These are phyloP conservation scores for Tolypocladium capitatum DNA, from an alignment of 2,329 filamentous ascomycete genomes.

Conservation along the genomic window DNA sequence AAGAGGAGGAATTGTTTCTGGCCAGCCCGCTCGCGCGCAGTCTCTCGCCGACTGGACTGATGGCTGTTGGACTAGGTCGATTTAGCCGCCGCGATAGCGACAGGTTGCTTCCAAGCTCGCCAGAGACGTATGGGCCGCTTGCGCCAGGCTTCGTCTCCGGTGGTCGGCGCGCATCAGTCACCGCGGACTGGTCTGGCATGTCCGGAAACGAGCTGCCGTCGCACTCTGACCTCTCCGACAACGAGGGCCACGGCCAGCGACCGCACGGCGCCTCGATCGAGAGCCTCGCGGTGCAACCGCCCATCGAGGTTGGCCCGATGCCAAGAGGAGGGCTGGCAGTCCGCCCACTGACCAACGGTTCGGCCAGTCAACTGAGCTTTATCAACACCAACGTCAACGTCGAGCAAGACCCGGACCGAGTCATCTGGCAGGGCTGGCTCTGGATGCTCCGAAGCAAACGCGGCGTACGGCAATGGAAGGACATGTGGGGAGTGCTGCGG, in stretches of 20 bases:
- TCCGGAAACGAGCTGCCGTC: constrained; percentile 58
- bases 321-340: constrained; percentile 15
- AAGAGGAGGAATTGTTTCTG: constrained; percentile 71
- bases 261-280: constrained; percentile 39
- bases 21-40: constrained; percentile 48
- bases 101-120: constrained; percentile 42
- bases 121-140: constrained; percentile 35
- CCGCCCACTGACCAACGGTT: constrained; percentile 29
- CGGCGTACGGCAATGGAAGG: constrained; percentile 86
- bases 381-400: constrained; percentile 12
- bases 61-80: constrained; percentile 1
- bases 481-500: constrained; percentile 82
- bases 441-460: constrained; percentile 71
- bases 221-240: constrained; percentile 78
- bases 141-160: constrained; percentile 18
- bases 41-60: constrained; percentile 20
- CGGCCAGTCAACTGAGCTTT: constrained; percentile 50
- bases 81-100: constrained; percentile 23
- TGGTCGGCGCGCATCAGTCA: constrained; percentile 44
- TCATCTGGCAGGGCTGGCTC: constrained; percentile 90
- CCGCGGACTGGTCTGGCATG: constrained; percentile 49
- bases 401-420: constrained; percentile 63
- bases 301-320: constrained; percentile 11
- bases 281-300: constrained; percentile 29
- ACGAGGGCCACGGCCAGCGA: constrained; percentile 38